These are phyloP conservation scores for Geotrichum europaeum DNA, from an alignment of 1,139 yeast species.

Conservation along the genomic window DNA sequence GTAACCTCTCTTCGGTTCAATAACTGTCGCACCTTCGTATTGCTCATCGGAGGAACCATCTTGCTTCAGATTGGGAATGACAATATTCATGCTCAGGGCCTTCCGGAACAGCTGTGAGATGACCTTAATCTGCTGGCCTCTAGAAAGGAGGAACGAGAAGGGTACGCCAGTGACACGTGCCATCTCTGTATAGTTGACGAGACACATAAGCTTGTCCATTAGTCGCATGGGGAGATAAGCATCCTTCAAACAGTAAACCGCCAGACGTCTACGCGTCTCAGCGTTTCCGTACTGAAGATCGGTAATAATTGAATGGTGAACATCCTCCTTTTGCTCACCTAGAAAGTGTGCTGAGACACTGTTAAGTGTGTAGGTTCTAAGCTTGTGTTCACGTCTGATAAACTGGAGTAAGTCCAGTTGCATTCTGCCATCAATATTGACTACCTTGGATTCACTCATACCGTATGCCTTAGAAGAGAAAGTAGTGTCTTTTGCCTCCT, in stretches of 20 bases:
- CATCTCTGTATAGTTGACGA: conserved; percentile 97
- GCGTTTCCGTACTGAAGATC: conserved; percentile 87
- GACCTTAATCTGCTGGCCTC: conserved; percentile 98
- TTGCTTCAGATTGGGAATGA: conserved; percentile 82
- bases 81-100: conserved; percentile 76
- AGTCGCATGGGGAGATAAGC: conserved; percentile 86
- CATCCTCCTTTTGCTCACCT: conserved; percentile 96
- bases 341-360: conserved; percentile 92
- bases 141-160: conserved; percentile 73
- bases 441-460: conserved; percentile 84
- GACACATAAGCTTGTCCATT: conserved; percentile 88
- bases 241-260: conserved; percentile 95
- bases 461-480: conserved; percentile 97
- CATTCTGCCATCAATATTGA: conserved; percentile 92
- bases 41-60: conserved; percentile 81
- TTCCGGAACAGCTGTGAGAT: conserved; percentile 91
- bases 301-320: conserved; percentile 92
- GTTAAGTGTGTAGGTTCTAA: conserved; percentile 89
- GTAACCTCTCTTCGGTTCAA: conserved; percentile 92
- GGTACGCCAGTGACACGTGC: conserved; percentile 99
- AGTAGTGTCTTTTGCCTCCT: conserved; percentile 71
- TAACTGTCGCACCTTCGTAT: conserved; percentile 98
- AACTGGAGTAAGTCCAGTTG: conserved; percentile 91
- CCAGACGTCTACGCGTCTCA: conserved; percentile 89
- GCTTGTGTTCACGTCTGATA: conserved; percentile 87